phyloP scores from a whole-genome alignment of 2,329 filamentous ascomycete genomes.

The Ascochyta rabiei region DNA sequence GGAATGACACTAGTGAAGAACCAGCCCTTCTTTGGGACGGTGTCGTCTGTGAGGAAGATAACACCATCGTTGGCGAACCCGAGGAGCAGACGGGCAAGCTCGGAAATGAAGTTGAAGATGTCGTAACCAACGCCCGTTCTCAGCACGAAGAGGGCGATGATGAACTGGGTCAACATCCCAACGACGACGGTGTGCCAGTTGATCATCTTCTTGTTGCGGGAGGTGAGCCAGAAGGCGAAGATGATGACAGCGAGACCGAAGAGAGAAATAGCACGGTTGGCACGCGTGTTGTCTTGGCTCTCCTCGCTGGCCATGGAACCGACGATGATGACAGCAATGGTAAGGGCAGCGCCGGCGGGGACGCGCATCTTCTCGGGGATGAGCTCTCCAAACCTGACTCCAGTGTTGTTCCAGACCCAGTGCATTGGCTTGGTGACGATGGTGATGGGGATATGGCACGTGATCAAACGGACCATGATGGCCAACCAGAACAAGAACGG shows the following conservation, averaged over 20 bases:
- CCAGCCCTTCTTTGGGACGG: slow-evolving; percentile 57
- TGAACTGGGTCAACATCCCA: slow-evolving; percentile 86
- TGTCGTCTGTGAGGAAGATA: slow-evolving; percentile 67
- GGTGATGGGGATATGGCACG: slow-evolving; percentile 72
- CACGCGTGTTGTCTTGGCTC: slow-evolving; percentile 75
- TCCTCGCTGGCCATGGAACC: slow-evolving; percentile 78
- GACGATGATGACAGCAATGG: slow-evolving; percentile 75
- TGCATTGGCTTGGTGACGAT: slow-evolving; percentile 70
- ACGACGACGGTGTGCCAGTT: slow-evolving; percentile 69
- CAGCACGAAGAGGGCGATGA: slow-evolving; percentile 87
- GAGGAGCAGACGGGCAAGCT: slow-evolving; percentile 73
- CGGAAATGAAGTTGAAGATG: slow-evolving; percentile 89
- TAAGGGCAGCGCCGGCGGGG: slow-evolving; percentile 65
- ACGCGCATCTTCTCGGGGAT: slow-evolving; percentile 72
- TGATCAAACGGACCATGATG: slow-evolving; percentile 75
- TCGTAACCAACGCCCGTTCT: slow-evolving; percentile 80
- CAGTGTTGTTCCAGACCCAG: slow-evolving; percentile 70
- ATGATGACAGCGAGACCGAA: slow-evolving; percentile 79
- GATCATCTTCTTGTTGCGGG: slow-evolving; percentile 66
- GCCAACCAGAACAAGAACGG: slow-evolving; percentile 82
- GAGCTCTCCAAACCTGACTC: slow-evolving; percentile 61
- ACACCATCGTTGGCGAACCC: slow-evolving; percentile 77
- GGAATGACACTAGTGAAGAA: slow-evolving; percentile 85
- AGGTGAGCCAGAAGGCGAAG: slow-evolving; percentile 70
- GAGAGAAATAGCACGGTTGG: slow-evolving; percentile 79